phyloP scores from a whole-genome alignment of 352 stramenopile species.

The Blastocystis sp. region DNA sequence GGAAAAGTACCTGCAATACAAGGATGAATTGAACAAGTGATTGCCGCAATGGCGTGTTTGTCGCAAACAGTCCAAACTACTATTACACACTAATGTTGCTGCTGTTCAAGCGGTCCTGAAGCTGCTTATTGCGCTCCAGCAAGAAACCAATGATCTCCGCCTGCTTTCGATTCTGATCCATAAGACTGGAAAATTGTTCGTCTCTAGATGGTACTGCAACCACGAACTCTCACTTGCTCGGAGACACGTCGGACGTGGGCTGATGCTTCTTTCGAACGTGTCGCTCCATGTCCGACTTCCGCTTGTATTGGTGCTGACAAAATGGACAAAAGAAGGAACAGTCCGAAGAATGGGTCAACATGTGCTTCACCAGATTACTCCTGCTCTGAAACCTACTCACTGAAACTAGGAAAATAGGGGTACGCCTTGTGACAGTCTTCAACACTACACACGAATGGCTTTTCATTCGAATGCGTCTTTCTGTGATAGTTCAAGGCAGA shows the following conservation, averaged over 20 bases:
- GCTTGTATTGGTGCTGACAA: slow-evolving; percentile 34
- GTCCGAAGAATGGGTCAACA: slow-evolving; percentile 39
- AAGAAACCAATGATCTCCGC: slow-evolving; percentile 53
- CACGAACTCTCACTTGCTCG: not conserved
- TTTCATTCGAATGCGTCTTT: slow-evolving; percentile 36
- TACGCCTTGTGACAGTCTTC: slow-evolving; percentile 18
- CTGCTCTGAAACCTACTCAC: slow-evolving; percentile 15
- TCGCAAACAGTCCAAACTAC: slow-evolving; percentile 5
- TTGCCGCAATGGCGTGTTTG: slow-evolving; percentile 5
- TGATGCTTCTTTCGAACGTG: slow-evolving; percentile 49
- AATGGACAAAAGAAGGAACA: slow-evolving; percentile 26
- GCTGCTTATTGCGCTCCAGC: slow-evolving; percentile 47
- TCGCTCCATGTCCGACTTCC: slow-evolving; percentile 37
- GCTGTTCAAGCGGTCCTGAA: not conserved
- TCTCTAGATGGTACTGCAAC: not conserved
- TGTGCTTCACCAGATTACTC: slow-evolving; percentile 53
- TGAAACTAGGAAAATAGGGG: not conserved
- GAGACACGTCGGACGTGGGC: not conserved
- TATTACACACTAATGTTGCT: not conserved
- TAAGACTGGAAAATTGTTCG: slow-evolving; percentile 7
- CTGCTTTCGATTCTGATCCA: slow-evolving; percentile 56
- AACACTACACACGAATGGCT: slow-evolving; percentile 23
- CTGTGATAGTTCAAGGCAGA: slow-evolving; percentile 50
- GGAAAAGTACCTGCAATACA: slow-evolving; percentile 33
- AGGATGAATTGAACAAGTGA: slow-evolving; percentile 47